These are phyloP conservation scores for Cryptomeria japonica DNA, from an alignment of 75 land plant species.

Conservation along the genomic window DNA sequence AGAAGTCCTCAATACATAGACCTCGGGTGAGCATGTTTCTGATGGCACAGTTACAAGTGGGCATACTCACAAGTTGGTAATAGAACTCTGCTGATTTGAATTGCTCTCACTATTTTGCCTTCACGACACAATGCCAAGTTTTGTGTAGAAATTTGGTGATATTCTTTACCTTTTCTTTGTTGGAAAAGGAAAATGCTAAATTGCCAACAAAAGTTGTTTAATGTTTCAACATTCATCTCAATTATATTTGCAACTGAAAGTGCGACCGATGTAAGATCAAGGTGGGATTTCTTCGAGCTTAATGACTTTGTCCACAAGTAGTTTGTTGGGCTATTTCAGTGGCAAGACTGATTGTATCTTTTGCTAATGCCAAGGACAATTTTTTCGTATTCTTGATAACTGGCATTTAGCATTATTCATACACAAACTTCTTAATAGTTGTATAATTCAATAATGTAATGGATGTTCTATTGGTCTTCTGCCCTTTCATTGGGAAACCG, in stretches of 20 bases:
- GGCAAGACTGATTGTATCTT: neutral
- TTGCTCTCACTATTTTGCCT: neutral
- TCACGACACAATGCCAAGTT: neutral
- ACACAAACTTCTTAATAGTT: neutral
- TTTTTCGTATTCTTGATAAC: neutral
- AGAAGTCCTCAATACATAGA: too few species aligned
- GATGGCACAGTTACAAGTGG: neutral
- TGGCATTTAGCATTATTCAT: neutral
- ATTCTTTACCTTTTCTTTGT: neutral
- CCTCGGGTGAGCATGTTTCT: neutral
- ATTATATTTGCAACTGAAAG: neutral
- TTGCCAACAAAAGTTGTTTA: neutral
- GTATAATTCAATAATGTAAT: neutral
- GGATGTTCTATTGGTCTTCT: too few species aligned
- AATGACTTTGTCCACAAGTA: neutral
- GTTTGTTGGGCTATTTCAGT: neutral
- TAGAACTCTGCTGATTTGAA: neutral
- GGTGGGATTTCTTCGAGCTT: neutral
- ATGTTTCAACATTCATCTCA: neutral
- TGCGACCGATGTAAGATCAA: neutral
- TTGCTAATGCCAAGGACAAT: neutral
- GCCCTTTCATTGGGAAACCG: too few species aligned
- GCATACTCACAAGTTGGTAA: neutral
- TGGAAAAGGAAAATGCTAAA: conserved; percentile 1
- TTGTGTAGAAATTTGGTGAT: neutral